phyloP scores from a whole-genome alignment of 441 rosid species.

The Adansonia grandidieri region DNA sequence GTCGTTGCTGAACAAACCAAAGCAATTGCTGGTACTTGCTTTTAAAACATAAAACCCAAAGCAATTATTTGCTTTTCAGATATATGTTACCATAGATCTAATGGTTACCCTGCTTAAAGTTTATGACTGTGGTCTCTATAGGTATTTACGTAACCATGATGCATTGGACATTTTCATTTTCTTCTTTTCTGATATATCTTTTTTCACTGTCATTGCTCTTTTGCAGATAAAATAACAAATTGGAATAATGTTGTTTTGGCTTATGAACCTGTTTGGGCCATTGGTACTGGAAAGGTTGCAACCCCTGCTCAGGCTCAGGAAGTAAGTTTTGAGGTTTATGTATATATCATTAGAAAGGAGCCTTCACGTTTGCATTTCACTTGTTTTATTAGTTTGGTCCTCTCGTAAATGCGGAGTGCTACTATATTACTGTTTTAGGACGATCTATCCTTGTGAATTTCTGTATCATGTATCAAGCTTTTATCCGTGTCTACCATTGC shows the following conservation, averaged over 20 bases:
- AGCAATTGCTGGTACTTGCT: slow-evolving; percentile 52
- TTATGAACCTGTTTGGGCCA: slow-evolving; percentile 88
- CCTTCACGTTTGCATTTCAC: background rate
- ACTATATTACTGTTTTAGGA: background rate
- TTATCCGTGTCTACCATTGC: background rate
- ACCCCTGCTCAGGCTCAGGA: slow-evolving; percentile 82
- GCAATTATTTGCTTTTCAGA: slow-evolving; percentile 3
- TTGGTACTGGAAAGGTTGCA: slow-evolving; percentile 86
- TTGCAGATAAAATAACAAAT: slow-evolving; percentile 51
- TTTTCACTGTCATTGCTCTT: background rate
- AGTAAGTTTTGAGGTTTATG: slow-evolving; percentile 42
- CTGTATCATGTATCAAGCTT: background rate
- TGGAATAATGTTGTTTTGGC: slow-evolving; percentile 74
- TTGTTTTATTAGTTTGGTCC: background rate
- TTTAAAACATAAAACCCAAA: background rate
- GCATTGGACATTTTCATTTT: background rate
- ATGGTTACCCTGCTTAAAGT: background rate
- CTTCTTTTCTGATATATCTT: background rate
- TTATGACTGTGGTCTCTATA: slow-evolving; percentile 3
- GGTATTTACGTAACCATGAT: background rate
- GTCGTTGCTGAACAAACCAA: slow-evolving; percentile 77
- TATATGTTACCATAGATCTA: background rate
- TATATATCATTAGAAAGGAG: background rate
- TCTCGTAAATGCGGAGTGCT: background rate
- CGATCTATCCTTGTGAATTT: slow-evolving; percentile 3